These are phyloP conservation scores for Whalleya microplaca DNA, from an alignment of 2,329 filamentous ascomycete species.

Conservation along the genomic window DNA sequence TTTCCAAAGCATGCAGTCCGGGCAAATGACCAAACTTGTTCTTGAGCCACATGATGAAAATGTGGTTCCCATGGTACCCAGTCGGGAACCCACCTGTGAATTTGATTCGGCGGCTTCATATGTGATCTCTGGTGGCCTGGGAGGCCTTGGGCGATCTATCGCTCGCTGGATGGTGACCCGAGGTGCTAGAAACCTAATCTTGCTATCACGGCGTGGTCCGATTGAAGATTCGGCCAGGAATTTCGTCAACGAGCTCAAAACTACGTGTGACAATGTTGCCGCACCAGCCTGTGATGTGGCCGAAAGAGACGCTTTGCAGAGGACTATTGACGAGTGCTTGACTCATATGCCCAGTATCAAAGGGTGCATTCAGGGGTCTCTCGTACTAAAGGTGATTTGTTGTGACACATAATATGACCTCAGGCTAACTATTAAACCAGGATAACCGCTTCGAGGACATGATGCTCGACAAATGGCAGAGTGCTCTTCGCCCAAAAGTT, in stretches of 20 bases:
- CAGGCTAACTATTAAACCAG: conserved; percentile 1
- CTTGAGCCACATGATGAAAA: conserved; percentile 23
- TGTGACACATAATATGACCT: neutral
- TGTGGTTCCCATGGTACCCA: conserved; percentile 19
- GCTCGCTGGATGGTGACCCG: conserved; percentile 16
- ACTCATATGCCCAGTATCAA: conserved; percentile 40
- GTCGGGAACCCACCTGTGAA: conserved; percentile 6
- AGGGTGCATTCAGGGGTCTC: conserved; percentile 49
- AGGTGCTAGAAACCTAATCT: conserved; percentile 8
- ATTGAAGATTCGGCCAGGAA: conserved; percentile 8
- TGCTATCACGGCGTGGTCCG: conserved; percentile 16
- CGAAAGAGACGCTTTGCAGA: conserved; percentile 34
- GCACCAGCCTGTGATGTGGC: conserved; percentile 36
- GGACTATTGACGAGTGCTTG: conserved; percentile 23
- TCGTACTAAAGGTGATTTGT: conserved; percentile 41
- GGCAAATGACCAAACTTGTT: conserved; percentile 18
- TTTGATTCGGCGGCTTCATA: conserved; percentile 28
- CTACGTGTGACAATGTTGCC: conserved; percentile 28
- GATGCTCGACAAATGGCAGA: conserved; percentile 42
- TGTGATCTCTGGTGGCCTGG: conserved; percentile 35
- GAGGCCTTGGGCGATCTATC: conserved; percentile 30
- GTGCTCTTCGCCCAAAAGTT: conserved; percentile 44
- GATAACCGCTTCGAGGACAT: conserved; percentile 42
- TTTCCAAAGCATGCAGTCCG: conserved; percentile 28
- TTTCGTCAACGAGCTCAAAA: conserved; percentile 29